phyloP scores from a whole-genome alignment of 805 yeast genomes.

The Zygoascus flipseniorum region DNA sequence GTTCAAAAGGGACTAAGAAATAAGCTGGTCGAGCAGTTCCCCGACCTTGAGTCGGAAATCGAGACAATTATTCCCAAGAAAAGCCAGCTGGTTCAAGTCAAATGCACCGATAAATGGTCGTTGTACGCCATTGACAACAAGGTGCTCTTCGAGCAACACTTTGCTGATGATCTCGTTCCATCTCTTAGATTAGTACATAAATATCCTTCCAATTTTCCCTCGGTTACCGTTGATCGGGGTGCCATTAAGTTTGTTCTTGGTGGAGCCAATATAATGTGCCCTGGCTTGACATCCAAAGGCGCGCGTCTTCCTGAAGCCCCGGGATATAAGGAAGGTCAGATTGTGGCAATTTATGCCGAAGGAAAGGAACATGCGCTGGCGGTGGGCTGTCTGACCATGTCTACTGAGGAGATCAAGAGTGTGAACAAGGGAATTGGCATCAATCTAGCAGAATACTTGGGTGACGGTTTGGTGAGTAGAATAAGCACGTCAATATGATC shows the following conservation, averaged over 20 bases:
- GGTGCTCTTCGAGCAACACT: constrained; percentile 72
- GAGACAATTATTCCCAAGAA: constrained; percentile 86
- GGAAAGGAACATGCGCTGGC: constrained; percentile 90
- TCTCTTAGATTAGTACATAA: constrained; percentile 39
- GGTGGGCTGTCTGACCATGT: constrained; percentile 78
- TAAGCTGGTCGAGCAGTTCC: constrained; percentile 65
- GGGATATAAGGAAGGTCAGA: constrained; percentile 51
- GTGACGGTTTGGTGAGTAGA: constrained; percentile 57
- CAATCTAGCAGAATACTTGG: constrained; percentile 72
- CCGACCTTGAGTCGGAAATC: constrained; percentile 62
- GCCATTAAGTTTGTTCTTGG: constrained; percentile 93
- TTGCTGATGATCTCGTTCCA: constrained; percentile 70
- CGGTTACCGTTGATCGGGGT: constrained; percentile 88
- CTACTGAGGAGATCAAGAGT: constrained; percentile 77
- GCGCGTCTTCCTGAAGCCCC: constrained; percentile 73
- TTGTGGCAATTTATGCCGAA: constrained; percentile 81
- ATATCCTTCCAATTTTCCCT: constrained; percentile 72
- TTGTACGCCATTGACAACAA: constrained; percentile 65
- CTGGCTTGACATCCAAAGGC: constrained; percentile 80
- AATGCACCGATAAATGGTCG: constrained; percentile 85
- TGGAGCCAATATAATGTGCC: constrained; percentile 97
- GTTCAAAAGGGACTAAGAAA: constrained; percentile 84
- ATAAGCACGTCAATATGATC: background rate
- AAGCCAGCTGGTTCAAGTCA: constrained; percentile 66
- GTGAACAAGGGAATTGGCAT: constrained; percentile 85